These are phyloP conservation scores for Vachellia collinsii DNA, from an alignment of 306 rosid species.

Conservation along the genomic window DNA sequence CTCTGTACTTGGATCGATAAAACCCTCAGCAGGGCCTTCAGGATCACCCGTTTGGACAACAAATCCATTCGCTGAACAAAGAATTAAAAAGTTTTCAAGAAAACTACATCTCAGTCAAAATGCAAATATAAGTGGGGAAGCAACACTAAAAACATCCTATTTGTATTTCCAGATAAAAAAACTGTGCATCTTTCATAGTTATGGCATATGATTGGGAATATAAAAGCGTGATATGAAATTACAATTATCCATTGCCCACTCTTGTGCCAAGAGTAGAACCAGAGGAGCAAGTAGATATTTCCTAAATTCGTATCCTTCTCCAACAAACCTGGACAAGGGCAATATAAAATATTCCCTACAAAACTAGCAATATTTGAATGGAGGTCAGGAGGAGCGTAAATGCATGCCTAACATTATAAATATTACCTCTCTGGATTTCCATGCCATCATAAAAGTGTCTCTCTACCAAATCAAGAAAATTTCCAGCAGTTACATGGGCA, in stretches of 20 bases:
- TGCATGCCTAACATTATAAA: constrained; percentile 21
- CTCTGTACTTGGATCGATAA: constrained; percentile 95
- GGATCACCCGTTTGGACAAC: constrained; percentile 99
- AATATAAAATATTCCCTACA: constrained; percentile 17
- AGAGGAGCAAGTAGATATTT: not conserved
- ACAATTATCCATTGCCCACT: not conserved
- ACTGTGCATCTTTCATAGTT: not conserved
- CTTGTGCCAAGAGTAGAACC: constrained; percentile 35
- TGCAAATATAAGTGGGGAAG: constrained; percentile 5
- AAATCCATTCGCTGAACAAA: constrained; percentile 83
- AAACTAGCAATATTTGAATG: constrained; percentile 25
- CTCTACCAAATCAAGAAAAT: constrained; percentile 89
- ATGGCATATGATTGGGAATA: constrained; percentile 2
- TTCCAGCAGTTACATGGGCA: constrained; percentile 94
- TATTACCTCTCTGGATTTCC: constrained; percentile 96
- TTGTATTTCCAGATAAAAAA: constrained; percentile 18
- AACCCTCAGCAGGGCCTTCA: constrained; percentile 99
- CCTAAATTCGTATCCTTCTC: not conserved
- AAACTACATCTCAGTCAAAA: constrained; percentile 21
- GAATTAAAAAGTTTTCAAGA: constrained; percentile 6
- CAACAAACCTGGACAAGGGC: constrained; percentile 12
- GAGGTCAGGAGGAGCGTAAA: constrained; percentile 15
- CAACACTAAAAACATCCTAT: constrained; percentile 6
- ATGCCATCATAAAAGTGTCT: constrained; percentile 95
- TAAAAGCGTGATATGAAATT: not conserved